Evolutionary conservation across 768 basidiomycete genomes (phyloP).

Genomic region (Mycena rebaudengoi): DNA sequence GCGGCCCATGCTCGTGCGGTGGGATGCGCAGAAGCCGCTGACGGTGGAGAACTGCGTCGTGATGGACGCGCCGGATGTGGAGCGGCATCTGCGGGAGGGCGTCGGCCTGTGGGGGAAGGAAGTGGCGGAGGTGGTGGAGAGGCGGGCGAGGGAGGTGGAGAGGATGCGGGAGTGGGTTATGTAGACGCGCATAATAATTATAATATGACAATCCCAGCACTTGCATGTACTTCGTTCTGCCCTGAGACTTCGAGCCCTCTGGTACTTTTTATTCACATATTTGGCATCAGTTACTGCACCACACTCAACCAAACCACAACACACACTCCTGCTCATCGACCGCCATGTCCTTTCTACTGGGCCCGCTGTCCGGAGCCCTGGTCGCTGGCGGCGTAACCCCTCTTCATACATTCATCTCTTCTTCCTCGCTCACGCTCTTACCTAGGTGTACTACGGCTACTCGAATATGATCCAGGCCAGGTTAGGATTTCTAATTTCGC

Average conservation of each 20-base stretch:
- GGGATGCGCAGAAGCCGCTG: constrained; percentile 75
- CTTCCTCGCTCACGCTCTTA: neutral
- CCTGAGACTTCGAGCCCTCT: too few relatives aligned
- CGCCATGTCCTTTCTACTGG: constrained; percentile 71
- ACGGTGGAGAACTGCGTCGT: constrained; percentile 86
- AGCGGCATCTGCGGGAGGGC: constrained; percentile 61
- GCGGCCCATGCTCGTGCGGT: constrained; percentile 80
- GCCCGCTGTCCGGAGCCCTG: constrained; percentile 75
- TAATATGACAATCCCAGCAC: too few relatives aligned
- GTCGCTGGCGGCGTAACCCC: constrained; percentile 70
- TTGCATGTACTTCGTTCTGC: too few relatives aligned
- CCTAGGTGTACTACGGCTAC: constrained; percentile 75
- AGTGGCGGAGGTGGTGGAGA: constrained; percentile 64
- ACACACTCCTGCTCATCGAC: too few relatives aligned
- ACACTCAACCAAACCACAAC: too few relatives aligned
- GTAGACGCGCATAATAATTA: constrained; percentile 7
- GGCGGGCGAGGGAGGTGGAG: constrained; percentile 66
- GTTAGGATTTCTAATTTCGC: constrained; percentile 41
- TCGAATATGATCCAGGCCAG: constrained; percentile 68
- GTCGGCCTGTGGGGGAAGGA: constrained; percentile 51
- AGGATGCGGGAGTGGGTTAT: constrained; percentile 62
- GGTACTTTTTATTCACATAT: too few relatives aligned
- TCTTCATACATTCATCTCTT: neutral
- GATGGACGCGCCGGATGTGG: constrained; percentile 79
- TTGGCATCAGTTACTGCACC: too few relatives aligned